Percentiles rank a stretch among this genome's conserved stretches.
Conservation (phyloP, 1,284 basidiomycete species). For the Ustilago sp. region DNA sequence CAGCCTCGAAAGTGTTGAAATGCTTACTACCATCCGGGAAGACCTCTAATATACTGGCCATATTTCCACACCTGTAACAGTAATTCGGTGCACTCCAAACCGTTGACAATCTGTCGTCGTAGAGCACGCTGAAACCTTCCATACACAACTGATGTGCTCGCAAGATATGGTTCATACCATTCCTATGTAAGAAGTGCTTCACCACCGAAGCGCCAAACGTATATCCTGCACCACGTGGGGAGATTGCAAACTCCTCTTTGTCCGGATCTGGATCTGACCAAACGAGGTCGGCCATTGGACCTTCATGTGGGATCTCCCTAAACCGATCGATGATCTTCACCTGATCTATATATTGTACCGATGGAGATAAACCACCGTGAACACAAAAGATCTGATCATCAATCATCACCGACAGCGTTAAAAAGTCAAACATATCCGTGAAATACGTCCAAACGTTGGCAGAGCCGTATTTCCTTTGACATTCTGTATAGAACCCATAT, state of each 20-base stretch:
- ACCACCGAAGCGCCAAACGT: constrained; percentile 98
- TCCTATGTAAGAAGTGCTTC: constrained; percentile 90
- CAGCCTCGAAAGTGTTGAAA: constrained; percentile 98
- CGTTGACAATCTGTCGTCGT: constrained; percentile 93
- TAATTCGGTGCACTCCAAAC: constrained; percentile 99
- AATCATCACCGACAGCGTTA: constrained; percentile 96
- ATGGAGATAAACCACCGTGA: constrained; percentile 95
- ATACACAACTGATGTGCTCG: constrained; percentile 99
- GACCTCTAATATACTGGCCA: constrained; percentile 94
- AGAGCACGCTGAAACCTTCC: constrained; percentile 96
- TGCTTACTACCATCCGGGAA: constrained; percentile 88
- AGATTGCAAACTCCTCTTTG: constrained; percentile 99
- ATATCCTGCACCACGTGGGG: constrained; percentile 96
- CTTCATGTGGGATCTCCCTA: constrained; percentile 99
- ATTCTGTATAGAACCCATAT: constrained; percentile 99
- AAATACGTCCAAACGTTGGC: constrained; percentile 98
- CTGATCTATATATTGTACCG: constrained; percentile 98
- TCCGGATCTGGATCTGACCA: constrained; percentile 99
- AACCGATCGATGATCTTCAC: constrained; percentile 99
- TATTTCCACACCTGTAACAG: constrained; percentile 97
- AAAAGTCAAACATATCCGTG: constrained; percentile 99
- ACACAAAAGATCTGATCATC: constrained; percentile 99
- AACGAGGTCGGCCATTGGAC: constrained; percentile 99
- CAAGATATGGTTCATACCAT: constrained; percentile 96
- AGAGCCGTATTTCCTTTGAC: constrained; percentile 91